Percentiles rank a stretch among this genome's conserved stretches.
Conservation (phyloP, 257 asterid species). For the Ocimum tenuiflorum region DNA sequence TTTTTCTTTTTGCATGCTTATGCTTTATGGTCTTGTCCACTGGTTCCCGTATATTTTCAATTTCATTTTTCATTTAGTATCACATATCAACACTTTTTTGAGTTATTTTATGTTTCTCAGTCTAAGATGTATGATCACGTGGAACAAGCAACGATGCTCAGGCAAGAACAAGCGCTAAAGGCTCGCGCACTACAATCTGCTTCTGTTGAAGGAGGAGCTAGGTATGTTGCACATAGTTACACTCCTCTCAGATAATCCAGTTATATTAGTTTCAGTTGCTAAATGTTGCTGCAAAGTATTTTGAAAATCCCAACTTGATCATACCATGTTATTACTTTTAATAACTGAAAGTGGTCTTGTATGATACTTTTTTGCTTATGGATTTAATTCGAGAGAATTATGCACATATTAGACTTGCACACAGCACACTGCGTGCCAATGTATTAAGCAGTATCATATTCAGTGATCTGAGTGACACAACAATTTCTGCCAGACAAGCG, state of each 20-base stretch:
- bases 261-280: conserved; percentile 13
- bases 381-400: conserved; percentile 18
- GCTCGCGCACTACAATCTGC: conserved; percentile 64
- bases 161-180: conserved; percentile 77
- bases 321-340: conserved; percentile 4
- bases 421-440: conserved; percentile 34
- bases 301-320: conserved; percentile 5
- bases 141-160: conserved; percentile 49
- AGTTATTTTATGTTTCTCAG: conserved; percentile 33
- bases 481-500: conserved; percentile 92
- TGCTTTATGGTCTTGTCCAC: not conserved
- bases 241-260: not conserved
- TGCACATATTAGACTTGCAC: conserved; percentile 30
- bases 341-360: conserved; percentile 11
- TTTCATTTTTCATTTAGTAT: not conserved
- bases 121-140: conserved; percentile 64
- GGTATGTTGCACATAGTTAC: conserved; percentile 64
- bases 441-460: conserved; percentile 37
- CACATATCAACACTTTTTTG: not conserved
- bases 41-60: not conserved
- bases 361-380: conserved; percentile 13
- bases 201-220: conserved; percentile 67
- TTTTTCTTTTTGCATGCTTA: too few relatives aligned
- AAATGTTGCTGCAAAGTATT: not conserved
- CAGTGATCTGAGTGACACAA: conserved; percentile 60